Percentiles rank a stretch among this genome's conserved stretches.
These are phyloP conservation scores for Galerina marginata DNA, from an alignment of 768 basidiomycete species.

Conservation along the genomic window DNA sequence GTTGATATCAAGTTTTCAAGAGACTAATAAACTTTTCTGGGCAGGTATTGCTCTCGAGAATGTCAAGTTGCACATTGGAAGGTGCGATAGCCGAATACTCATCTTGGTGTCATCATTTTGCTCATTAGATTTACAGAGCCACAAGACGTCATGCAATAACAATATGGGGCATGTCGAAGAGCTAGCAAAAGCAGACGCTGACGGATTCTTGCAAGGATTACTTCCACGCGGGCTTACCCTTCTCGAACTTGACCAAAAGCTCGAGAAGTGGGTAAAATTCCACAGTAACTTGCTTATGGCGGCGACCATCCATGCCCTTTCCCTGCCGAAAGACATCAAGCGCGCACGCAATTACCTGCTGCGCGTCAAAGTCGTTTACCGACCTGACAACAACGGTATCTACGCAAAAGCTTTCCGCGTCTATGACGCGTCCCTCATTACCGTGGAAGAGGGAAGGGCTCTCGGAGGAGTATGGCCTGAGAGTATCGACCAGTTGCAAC, in stretches of 20 bases:
- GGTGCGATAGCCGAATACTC: background rate
- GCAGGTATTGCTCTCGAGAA: conserved; percentile 23
- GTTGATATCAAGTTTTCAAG: too few relatives aligned
- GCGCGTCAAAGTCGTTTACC: conserved; percentile 8
- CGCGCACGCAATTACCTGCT: conserved; percentile 22
- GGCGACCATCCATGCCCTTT: conserved; percentile 35
- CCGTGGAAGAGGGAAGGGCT: conserved; percentile 23
- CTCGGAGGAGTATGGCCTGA: conserved; percentile 30
- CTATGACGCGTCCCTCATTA: conserved; percentile 24
- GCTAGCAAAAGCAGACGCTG: conserved; percentile 8
- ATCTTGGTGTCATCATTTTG: background rate
- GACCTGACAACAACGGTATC: conserved; percentile 27
- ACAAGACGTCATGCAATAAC: conserved; percentile 15
- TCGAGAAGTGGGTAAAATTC: conserved; percentile 39
- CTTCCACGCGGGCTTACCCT: conserved; percentile 29
- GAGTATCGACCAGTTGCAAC: conserved; percentile 22
- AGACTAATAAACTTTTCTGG: too few relatives aligned
- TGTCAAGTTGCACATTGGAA: conserved; percentile 23
- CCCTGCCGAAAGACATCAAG: conserved; percentile 28
- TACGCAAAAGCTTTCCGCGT: conserved; percentile 34
- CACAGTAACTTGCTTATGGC: conserved; percentile 33
- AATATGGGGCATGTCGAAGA: conserved; percentile 13
- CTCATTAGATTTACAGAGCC: conserved; percentile 5
- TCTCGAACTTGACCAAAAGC: conserved; percentile 33
- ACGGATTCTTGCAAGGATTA: background rate